A percentile compares a stretch with the other conserved stretches of the same genome.
Conservation (phyloP, 805 yeast species). For the Grigorovia transvaalensis region DNA sequence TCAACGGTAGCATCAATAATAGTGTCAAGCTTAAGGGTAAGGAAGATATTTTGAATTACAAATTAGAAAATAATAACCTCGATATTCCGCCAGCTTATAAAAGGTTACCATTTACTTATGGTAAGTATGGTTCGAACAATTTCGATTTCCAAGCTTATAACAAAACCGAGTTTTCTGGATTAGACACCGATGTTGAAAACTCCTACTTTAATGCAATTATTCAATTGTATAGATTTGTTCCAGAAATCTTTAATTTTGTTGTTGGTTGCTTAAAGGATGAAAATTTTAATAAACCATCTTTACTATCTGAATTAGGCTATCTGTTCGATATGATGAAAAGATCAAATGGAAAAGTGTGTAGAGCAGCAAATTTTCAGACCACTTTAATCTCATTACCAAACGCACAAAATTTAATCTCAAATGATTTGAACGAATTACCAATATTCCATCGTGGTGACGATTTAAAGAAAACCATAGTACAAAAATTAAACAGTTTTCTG, state of each 20-base stretch:
- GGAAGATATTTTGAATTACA: slow-evolving; percentile 12
- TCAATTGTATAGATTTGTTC: slow-evolving; percentile 70
- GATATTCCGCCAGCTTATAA: slow-evolving; percentile 65
- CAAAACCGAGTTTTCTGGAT: slow-evolving; percentile 61
- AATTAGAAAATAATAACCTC: slow-evolving; percentile 23
- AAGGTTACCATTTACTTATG: slow-evolving; percentile 66
- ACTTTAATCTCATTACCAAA: slow-evolving; percentile 36
- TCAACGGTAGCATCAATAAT: background rate
- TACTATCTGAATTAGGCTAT: slow-evolving; percentile 77
- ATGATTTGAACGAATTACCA: slow-evolving; percentile 12
- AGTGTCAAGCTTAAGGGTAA: slow-evolving; percentile 10
- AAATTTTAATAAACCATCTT: slow-evolving; percentile 36
- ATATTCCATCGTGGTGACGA: slow-evolving; percentile 1
- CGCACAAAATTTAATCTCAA: slow-evolving; percentile 26
- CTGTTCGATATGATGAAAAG: slow-evolving; percentile 84
- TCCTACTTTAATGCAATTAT: slow-evolving; percentile 68
- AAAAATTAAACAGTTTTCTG: slow-evolving; percentile 22
- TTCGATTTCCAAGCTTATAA: slow-evolving; percentile 86
- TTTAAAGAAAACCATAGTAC: slow-evolving; percentile 13
- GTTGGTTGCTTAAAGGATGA: slow-evolving; percentile 46
- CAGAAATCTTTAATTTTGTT: slow-evolving; percentile 59
- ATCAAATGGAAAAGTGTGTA: slow-evolving; percentile 68
- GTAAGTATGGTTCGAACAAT: slow-evolving; percentile 86
- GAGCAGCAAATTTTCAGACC: slow-evolving; percentile 68
- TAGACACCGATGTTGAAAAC: slow-evolving; percentile 80